A percentile compares a stretch with the other conserved stretches of the same genome.
Conservation (phyloP, 768 basidiomycete species). For the Naganishia friedmannii region DNA sequence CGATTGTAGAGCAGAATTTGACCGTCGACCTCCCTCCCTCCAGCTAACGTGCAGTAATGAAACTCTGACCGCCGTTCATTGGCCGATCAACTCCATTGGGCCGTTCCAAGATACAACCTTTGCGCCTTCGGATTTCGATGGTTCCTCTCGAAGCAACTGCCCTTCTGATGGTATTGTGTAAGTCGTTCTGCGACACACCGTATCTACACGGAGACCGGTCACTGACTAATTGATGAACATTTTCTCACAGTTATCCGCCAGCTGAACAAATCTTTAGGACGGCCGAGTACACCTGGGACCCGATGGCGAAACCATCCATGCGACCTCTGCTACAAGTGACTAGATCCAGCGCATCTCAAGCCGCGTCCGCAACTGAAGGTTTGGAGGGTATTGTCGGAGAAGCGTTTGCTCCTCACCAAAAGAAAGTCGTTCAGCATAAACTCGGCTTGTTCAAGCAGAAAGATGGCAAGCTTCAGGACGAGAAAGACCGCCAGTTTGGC, state of each 20-base stretch:
- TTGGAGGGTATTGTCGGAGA: background rate
- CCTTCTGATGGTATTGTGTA: constrained; percentile 12
- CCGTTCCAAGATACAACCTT: constrained; percentile 43
- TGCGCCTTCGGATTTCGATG: constrained; percentile 24
- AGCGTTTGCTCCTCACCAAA: constrained; percentile 7
- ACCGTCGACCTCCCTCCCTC: background rate
- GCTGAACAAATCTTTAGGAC: constrained; percentile 17
- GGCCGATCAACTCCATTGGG: constrained; percentile 45
- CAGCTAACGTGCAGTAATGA: constrained; percentile 44
- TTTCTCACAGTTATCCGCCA: constrained; percentile 1
- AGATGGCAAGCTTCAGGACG: constrained; percentile 7
- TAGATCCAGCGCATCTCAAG: background rate
- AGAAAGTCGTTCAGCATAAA: constrained; percentile 11
- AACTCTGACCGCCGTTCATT: constrained; percentile 40
- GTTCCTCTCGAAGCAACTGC: constrained; percentile 10
- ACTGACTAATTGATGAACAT: background rate
- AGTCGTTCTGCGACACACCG: background rate
- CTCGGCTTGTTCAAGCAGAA: constrained; percentile 21
- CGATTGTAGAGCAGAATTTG: background rate
- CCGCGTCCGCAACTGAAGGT: background rate
- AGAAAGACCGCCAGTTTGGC: constrained; percentile 6
- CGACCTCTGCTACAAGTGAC: background rate
- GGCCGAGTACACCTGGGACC: constrained; percentile 10
- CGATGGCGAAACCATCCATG: background rate
- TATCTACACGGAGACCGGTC: background rate